Percentiles rank a stretch among this genome's conserved stretches.
Evolutionary conservation across 257 asterid species (phyloP).

Genomic region (Solanum chiquidenum): DNA sequence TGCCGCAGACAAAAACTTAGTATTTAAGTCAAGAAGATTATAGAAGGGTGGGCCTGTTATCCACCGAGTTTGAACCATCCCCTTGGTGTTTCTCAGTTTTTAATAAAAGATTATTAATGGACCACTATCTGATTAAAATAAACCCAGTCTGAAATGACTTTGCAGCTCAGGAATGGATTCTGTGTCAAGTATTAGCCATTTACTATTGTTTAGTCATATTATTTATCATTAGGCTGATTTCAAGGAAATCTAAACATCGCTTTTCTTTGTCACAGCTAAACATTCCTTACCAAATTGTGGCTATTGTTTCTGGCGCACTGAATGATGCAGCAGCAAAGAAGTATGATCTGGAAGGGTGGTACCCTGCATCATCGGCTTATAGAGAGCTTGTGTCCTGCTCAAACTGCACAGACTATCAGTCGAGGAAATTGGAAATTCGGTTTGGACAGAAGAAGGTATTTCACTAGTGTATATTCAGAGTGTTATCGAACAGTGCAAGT

Average conservation of each 20-base stretch:
- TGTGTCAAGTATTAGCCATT: neutral
- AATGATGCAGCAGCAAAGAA: conserved; percentile 98
- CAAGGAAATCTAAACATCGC: neutral
- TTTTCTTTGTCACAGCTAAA: conserved; percentile 44
- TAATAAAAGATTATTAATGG: neutral
- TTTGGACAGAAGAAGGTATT: conserved; percentile 88
- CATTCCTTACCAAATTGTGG: conserved; percentile 72
- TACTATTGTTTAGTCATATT: neutral
- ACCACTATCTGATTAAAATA: neutral
- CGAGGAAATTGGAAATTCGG: conserved; percentile 79
- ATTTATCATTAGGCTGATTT: neutral
- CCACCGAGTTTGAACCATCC: neutral
- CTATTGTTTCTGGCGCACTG: conserved; percentile 87
- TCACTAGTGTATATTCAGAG: neutral
- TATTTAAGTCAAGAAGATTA: neutral
- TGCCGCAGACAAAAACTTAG: neutral
- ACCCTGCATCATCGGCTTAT: conserved; percentile 71
- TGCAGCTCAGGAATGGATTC: neutral
- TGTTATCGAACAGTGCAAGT: neutral
- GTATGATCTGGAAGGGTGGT: conserved; percentile 94
- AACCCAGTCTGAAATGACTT: neutral
- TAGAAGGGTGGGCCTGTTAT: neutral
- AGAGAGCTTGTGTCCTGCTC: conserved; percentile 97
- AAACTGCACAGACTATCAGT: conserved; percentile 84
- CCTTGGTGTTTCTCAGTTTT: neutral